Evolutionary conservation across 2,329 filamentous ascomycete species (phyloP), one percentile per base, ranked within the genome.

Genomic region (Claviceps digitariae): DNA sequence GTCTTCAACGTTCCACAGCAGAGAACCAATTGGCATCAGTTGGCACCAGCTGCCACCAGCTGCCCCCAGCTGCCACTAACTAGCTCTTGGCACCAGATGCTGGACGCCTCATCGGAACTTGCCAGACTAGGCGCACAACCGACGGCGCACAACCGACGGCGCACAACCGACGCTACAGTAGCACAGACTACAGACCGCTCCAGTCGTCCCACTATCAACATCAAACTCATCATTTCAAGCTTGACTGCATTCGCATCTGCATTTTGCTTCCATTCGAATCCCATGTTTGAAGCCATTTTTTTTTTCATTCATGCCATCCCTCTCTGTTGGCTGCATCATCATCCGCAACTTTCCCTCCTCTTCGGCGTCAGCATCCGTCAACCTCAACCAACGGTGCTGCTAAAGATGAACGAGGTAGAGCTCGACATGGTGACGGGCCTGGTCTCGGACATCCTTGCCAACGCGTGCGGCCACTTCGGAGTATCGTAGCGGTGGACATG

Each of bases 41-140:
- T 34, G 31, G 31, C 31, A 12, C 8, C 34, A 15, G 34, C 34
- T 38, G 34, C 13, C 34, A 38, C 34, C 13, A 15, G 13, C 34
- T 36, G 34, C 2, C 34, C 15, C 34, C 6, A 15, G 9, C 31
- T 34, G 31, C 3, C 31, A 10, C 31, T 12, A 34, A 17, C 34
- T 17, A 6, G 34, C 34, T 17, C 2, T 10, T 21, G 40, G 20
- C n/a, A 20, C 4, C 10, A 1, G 38, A n/a, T 21, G 4, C 17
- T 44, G 12, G 41, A 45, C 49, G 25, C 36, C 25, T 52, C 34
- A 12, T 52, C 51, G 51, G 51, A 52, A 52, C 44, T 52, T 48
- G 44, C 51, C 51, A 52, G 34, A 31, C 51, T 45, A 46, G 23
- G 25, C 23, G 34, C 17, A 21, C 34, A 40, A 40, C 34, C 10